Evolutionary conservation across 2,329 filamentous ascomycete species (phyloP).

Genomic region (Xylariaceae sp.): DNA sequence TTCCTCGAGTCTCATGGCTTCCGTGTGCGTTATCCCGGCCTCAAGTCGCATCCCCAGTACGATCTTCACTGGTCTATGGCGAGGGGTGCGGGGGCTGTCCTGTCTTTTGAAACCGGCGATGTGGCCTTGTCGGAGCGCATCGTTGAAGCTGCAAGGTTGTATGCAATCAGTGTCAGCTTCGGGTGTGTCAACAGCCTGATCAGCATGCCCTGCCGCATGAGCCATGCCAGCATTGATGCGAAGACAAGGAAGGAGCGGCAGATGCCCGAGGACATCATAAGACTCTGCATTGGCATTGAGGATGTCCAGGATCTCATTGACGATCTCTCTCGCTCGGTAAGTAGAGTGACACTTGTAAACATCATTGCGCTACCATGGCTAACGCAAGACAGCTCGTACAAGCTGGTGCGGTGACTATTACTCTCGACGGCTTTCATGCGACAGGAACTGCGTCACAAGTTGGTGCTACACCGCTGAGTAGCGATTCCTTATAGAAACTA

Average conservation of each 20-base stretch:
- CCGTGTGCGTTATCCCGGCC: constrained; percentile 90
- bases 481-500: constrained; percentile 31
- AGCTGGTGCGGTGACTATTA: constrained; percentile 89
- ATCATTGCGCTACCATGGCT: constrained; percentile 26
- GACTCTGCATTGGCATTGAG: constrained; percentile 95
- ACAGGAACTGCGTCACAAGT: constrained; percentile 34
- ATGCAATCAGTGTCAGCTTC: constrained; percentile 96
- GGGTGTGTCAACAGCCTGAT: constrained; percentile 98
- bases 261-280: constrained; percentile 96
- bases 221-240: constrained; percentile 95
- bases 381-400: constrained; percentile 74
- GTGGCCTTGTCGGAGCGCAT: constrained; percentile 84
- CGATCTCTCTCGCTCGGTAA: constrained; percentile 87
- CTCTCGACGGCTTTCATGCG: constrained; percentile 81
- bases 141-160: constrained; percentile 89
- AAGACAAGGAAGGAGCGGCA: constrained; percentile 88
- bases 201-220: constrained; percentile 99
- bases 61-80: constrained; percentile 96
- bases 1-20: constrained; percentile 93
- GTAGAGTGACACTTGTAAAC: constrained; percentile 47
- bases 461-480: constrained; percentile 27
- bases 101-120: constrained; percentile 96
- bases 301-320: constrained; percentile 91
- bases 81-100: constrained; percentile 88
- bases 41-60: constrained; percentile 95